phyloP scores from a whole-genome alignment of 495 filamentous ascomycete genomes.

The Lophiotrema nucula region DNA sequence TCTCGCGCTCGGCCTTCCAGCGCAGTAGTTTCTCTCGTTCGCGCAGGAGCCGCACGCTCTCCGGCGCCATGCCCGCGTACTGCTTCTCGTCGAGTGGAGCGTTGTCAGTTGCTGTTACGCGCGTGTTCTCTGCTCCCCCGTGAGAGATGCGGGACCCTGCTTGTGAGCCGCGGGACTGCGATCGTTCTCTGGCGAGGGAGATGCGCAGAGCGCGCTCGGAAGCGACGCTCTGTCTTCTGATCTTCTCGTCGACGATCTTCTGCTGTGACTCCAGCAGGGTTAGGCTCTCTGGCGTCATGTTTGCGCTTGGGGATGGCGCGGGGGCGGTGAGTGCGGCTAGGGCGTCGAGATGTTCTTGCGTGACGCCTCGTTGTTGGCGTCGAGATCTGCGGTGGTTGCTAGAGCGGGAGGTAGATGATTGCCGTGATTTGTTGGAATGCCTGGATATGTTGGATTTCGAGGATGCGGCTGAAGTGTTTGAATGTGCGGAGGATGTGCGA shows the following conservation, averaged over 20 bases:
- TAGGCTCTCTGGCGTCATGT: slow-evolving; percentile 8
- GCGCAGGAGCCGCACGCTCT: slow-evolving; percentile 43
- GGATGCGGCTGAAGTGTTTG: not conserved
- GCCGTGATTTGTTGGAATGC: not conserved
- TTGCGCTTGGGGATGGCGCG: slow-evolving; percentile 1
- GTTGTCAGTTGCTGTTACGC: not conserved
- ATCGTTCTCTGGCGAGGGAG: not conserved
- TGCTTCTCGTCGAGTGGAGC: not conserved
- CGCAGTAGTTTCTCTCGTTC: slow-evolving; percentile 46
- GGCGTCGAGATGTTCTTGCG: slow-evolving; percentile 18
- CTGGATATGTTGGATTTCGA: not conserved
- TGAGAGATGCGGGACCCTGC: not conserved
- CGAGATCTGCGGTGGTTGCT: not conserved
- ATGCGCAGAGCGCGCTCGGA: not conserved
- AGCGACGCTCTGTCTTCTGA: slow-evolving; percentile 5
- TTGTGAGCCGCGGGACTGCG: not conserved
- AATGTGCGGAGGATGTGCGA: not conserved
- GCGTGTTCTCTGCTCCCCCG: not conserved
- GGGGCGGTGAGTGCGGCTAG: slow-evolving; percentile 13
- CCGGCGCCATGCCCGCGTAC: not conserved
- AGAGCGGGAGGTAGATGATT: not conserved
- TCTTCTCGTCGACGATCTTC: slow-evolving; percentile 5
- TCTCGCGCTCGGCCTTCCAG: slow-evolving; percentile 41
- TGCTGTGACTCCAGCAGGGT: slow-evolving; percentile 10
- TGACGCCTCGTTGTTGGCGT: not conserved